A percentile compares a stretch with the other conserved stretches of the same genome.
phyloP scores from a whole-genome alignment of 2,329 filamentous ascomycete species.

The Orbilia ellipsospora region DNA sequence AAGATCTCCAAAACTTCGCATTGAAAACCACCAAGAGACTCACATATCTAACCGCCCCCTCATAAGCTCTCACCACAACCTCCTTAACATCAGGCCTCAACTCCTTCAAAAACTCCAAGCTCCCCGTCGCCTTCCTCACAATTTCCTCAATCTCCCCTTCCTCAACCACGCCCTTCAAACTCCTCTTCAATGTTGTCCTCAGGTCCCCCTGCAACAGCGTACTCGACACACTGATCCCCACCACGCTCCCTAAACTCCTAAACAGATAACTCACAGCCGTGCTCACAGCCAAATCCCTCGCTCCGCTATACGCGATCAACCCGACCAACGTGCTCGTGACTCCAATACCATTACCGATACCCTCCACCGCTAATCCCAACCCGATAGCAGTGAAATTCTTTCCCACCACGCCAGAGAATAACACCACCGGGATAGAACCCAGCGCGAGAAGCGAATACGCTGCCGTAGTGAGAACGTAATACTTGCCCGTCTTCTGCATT shows the following conservation, averaged over 20 bases:
- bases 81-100: constrained; percentile 71
- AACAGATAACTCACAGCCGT: constrained; percentile 85
- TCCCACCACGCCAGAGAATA: constrained; percentile 61
- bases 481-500: constrained; percentile 77
- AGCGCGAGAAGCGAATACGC: constrained; percentile 69
- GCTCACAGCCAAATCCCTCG: constrained; percentile 77
- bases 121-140: constrained; percentile 75
- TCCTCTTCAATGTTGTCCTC: constrained; percentile 67
- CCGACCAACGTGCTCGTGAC: constrained; percentile 78
- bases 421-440: constrained; percentile 69
- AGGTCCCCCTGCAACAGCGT: constrained; percentile 78
- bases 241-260: constrained; percentile 75
- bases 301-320: constrained; percentile 75
- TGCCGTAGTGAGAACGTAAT: constrained; percentile 74
- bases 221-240: constrained; percentile 75
- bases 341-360: constrained; percentile 70
- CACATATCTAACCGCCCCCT: constrained; percentile 65
- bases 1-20: not conserved
- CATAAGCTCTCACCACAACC: constrained; percentile 75
- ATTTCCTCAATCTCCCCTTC: constrained; percentile 68
- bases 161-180: constrained; percentile 55
- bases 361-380: constrained; percentile 68
- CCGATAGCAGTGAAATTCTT: constrained; percentile 63
- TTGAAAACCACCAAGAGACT: not conserved
- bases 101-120: constrained; percentile 74